Percentiles rank a stretch among this genome's conserved stretches.
Conservation (phyloP, 257 asterid genomes). For the Osmanthus fragrans region DNA sequence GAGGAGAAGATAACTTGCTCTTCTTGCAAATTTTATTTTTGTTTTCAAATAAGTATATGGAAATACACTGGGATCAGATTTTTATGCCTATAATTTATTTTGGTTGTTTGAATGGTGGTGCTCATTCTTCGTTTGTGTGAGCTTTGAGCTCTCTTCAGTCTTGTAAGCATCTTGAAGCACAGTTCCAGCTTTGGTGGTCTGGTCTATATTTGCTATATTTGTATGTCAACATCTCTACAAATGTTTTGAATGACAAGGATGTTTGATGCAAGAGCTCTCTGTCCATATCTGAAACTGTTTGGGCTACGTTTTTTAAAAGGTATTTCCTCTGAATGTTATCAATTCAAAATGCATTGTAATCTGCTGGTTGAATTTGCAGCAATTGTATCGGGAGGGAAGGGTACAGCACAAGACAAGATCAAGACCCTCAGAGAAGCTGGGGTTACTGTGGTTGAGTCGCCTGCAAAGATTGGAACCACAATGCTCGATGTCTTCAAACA, state of each 20-base stretch:
- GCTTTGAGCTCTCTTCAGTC: background rate
- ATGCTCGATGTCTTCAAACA: slow-evolving; percentile 90
- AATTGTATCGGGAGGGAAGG: slow-evolving; percentile 86
- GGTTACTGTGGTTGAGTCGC: slow-evolving; percentile 87
- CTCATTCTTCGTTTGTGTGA: background rate
- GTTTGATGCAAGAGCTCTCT: too few relatives aligned
- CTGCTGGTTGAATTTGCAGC: slow-evolving; percentile 43
- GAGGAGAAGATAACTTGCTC: background rate
- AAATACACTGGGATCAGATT: background rate
- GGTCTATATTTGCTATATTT: background rate
- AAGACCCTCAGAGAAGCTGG: slow-evolving; percentile 84
- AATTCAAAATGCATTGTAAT: background rate
- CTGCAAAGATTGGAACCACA: slow-evolving; percentile 85
- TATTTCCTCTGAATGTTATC: background rate
- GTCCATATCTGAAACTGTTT: too few relatives aligned
- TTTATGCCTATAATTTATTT: too few relatives aligned
- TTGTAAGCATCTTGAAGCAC: background rate
- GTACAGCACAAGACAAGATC: slow-evolving; percentile 92
- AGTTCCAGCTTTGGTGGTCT: too few relatives aligned
- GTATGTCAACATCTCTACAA: too few relatives aligned
- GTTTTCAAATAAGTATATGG: background rate
- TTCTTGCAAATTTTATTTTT: background rate
- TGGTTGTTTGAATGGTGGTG: background rate
- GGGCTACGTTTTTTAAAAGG: too few relatives aligned
- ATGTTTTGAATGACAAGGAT: too few relatives aligned